phyloP scores from a whole-genome alignment of 2,329 filamentous ascomycete species.

The Orbilia ellipsospora region DNA sequence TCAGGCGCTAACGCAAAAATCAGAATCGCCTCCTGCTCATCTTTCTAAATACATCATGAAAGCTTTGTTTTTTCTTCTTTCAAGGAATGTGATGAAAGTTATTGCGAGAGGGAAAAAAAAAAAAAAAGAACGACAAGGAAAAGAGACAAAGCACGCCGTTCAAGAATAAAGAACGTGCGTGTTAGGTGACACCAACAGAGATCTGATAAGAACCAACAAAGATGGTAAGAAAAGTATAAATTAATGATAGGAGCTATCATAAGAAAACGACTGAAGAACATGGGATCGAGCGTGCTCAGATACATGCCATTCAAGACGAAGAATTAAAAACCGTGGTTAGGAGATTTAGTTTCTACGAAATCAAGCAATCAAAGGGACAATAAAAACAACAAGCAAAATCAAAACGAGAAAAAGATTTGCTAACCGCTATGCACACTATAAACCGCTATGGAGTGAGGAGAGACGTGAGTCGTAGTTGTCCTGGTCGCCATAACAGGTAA shows the following conservation, averaged over 20 bases:
- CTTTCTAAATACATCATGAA: conserved; percentile 39
- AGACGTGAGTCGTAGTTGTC: conserved; percentile 53
- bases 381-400: conserved; percentile 8
- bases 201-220: conserved; percentile 25
- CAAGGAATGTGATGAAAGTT: conserved; percentile 8
- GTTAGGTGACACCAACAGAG: conserved; percentile 39
- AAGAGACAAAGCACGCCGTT: conserved; percentile 20
- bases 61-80: conserved; percentile 4
- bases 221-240: conserved; percentile 27
- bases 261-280: conserved; percentile 16
- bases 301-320: not conserved
- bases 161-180: conserved; percentile 30
- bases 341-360: conserved; percentile 29
- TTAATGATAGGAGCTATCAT: conserved; percentile 52
- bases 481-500: conserved; percentile 37
- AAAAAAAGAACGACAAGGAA: conserved; percentile 7
- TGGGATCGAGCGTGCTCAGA: conserved; percentile 36
- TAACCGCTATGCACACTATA: conserved; percentile 44
- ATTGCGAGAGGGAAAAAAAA: not conserved
- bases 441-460: conserved; percentile 23
- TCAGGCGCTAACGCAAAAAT: not conserved
- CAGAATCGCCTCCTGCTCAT: not conserved
- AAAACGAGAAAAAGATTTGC: conserved; percentile 15
- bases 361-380: conserved; percentile 7
- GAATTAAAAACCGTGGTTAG: conserved; percentile 31